phyloP scores from a whole-genome alignment of 2,329 filamentous ascomycete genomes.

The Pestalotiopsis sp. region DNA sequence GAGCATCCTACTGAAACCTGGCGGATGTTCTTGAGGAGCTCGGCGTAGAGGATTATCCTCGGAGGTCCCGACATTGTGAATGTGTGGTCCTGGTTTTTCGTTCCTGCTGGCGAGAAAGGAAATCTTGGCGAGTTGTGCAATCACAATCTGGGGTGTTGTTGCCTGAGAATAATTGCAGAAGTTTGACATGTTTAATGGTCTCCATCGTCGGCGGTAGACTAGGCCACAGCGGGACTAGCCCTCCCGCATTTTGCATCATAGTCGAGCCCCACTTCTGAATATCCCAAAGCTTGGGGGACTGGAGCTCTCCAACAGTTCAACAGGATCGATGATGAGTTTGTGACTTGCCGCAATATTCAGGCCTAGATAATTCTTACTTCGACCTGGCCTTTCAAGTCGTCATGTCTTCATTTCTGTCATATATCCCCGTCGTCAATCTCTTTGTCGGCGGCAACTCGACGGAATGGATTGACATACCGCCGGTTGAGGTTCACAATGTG shows the following conservation, averaged over 20 bases:
- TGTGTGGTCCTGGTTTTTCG: conserved; percentile 1
- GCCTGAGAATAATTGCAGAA: background rate
- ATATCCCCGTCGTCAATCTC: conserved; percentile 42
- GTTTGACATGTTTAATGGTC: background rate
- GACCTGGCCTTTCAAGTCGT: background rate
- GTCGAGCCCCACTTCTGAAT: background rate
- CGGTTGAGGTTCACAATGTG: conserved; percentile 75
- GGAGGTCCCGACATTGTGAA: conserved; percentile 14
- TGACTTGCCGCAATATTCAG: background rate
- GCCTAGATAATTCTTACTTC: too few species aligned
- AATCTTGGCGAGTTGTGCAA: background rate
- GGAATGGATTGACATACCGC: conserved; percentile 57
- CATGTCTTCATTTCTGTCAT: conserved; percentile 44
- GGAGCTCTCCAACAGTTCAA: background rate
- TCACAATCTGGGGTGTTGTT: background rate
- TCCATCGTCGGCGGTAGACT: background rate
- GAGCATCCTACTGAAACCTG: conserved; percentile 63
- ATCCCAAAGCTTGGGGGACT: conserved; percentile 8
- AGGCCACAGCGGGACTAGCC: background rate
- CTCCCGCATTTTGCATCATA: conserved; percentile 14
- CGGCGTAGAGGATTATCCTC: conserved; percentile 57
- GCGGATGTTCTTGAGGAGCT: conserved; percentile 66
- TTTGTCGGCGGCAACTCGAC: conserved; percentile 32
- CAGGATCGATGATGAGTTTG: background rate
- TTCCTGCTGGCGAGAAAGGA: background rate